These are phyloP conservation scores for Colletotrichum falcatum DNA, from an alignment of 2,329 filamentous ascomycete species.

Conservation along the genomic window DNA sequence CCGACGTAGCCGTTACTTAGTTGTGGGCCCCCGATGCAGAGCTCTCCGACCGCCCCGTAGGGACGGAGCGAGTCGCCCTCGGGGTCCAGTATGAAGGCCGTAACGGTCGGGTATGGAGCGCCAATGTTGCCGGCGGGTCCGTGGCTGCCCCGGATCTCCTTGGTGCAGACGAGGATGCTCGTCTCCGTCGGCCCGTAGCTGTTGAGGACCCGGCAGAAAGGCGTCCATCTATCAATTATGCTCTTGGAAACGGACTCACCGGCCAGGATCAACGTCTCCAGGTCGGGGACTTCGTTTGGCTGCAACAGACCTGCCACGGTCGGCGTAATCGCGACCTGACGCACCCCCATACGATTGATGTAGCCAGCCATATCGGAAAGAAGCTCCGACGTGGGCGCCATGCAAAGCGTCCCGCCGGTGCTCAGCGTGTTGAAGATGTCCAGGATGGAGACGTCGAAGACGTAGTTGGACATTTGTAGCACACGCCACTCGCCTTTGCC, in stretches of 20 bases:
- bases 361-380: conserved; percentile 19
- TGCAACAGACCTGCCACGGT: conserved; percentile 40
- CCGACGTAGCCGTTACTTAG: conserved; percentile 42
- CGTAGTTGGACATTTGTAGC: conserved; percentile 17
- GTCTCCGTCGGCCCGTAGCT: conserved; percentile 43
- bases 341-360: conserved; percentile 21
- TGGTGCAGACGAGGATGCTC: conserved; percentile 33
- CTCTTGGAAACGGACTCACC: conserved; percentile 36
- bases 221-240: conserved; percentile 33
- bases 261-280: conserved; percentile 29
- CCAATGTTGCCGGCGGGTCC: conserved; percentile 12
- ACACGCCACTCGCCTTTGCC: neutral
- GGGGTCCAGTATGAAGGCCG: conserved; percentile 14
- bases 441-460: conserved; percentile 24
- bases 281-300: conserved; percentile 38
- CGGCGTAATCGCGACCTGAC: conserved; percentile 39
- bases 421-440: conserved; percentile 34
- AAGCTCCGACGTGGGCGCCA: conserved; percentile 19
- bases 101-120: conserved; percentile 12
- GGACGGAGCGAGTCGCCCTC: conserved; percentile 27
- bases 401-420: conserved; percentile 21
- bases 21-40: conserved; percentile 42
- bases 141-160: conserved; percentile 3
- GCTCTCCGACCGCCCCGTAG: conserved; percentile 42
- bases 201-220: conserved; percentile 38